These are phyloP conservation scores for Russula virescens DNA, from an alignment of 768 basidiomycete species.

Conservation along the genomic window DNA sequence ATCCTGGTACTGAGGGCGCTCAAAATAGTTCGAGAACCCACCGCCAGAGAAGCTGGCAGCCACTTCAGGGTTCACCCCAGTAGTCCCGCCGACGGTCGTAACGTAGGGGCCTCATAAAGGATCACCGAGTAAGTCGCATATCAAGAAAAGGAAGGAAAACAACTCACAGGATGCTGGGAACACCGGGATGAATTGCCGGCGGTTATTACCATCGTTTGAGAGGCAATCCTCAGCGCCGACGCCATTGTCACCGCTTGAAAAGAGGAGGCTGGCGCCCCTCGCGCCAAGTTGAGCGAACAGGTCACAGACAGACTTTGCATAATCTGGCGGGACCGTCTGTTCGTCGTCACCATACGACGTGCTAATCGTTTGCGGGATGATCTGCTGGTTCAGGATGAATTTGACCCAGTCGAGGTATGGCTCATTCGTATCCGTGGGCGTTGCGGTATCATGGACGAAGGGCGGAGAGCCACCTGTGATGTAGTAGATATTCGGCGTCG, in stretches of 20 bases:
- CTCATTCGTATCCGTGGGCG: constrained; percentile 47
- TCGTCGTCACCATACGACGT: constrained; percentile 64
- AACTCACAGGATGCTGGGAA: constrained; percentile 41
- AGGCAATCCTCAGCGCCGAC: constrained; percentile 55
- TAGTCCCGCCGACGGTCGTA: constrained; percentile 58
- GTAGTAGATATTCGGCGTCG: constrained; percentile 57
- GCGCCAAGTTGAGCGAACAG: constrained; percentile 57
- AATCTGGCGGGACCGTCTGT: constrained; percentile 49
- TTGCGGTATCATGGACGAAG: constrained; percentile 44
- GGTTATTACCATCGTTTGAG: constrained; percentile 34
- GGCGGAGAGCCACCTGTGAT: constrained; percentile 64
- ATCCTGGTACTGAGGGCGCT: constrained; percentile 29
- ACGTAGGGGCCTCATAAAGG: constrained; percentile 43
- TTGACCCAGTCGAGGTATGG: constrained; percentile 63
- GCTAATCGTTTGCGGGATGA: constrained; percentile 52
- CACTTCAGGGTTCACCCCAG: constrained; percentile 51
- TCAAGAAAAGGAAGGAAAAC: background rate
- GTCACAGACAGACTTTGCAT: constrained; percentile 53
- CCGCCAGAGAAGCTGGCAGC: constrained; percentile 62
- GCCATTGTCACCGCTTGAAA: constrained; percentile 58
- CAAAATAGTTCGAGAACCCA: constrained; percentile 50
- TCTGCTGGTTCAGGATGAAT: constrained; percentile 40
- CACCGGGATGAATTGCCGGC: constrained; percentile 29
- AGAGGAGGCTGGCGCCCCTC: constrained; percentile 53
- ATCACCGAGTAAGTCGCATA: background rate